Evolutionary conservation across 345 rosid genomes (phyloP).

Genomic region (Salix purpurea): DNA sequence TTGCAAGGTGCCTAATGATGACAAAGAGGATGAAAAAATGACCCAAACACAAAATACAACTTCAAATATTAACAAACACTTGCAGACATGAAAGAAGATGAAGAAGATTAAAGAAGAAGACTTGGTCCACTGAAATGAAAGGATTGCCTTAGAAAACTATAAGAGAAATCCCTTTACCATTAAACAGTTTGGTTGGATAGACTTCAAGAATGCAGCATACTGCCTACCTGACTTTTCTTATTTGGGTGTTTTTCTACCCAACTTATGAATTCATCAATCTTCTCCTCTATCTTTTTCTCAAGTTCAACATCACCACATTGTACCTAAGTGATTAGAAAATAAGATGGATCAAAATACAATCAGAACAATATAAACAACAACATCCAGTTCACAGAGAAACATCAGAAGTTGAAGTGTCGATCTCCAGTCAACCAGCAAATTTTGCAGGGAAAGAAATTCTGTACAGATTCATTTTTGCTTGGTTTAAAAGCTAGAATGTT

Average conservation of each 20-base stretch:
- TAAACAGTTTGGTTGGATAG: neutral
- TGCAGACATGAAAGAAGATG: neutral
- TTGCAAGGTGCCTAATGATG: neutral
- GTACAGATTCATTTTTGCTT: no score
- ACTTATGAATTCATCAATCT: slow-evolving; percentile 77
- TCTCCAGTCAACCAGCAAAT: no score
- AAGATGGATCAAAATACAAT: neutral
- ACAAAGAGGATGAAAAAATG: neutral
- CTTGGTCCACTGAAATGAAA: no score
- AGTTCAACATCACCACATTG: slow-evolving; percentile 85
- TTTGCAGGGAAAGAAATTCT: no score
- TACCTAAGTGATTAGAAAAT: slow-evolving; percentile 39
- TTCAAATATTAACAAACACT: neutral
- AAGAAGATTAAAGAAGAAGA: no score
- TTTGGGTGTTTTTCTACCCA: slow-evolving; percentile 95
- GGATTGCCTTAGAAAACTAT: neutral
- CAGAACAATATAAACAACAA: neutral
- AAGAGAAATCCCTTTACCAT: neutral
- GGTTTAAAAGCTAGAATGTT: no score
- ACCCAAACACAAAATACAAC: neutral
- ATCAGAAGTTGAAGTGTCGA: no score
- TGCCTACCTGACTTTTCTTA: slow-evolving; percentile 84
- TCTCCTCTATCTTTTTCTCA: slow-evolving; percentile 92
- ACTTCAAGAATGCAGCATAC: neutral
- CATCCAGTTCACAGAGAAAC: neutral